phyloP scores from a whole-genome alignment of 805 yeast genomes.

The Nakazawaea populi region DNA sequence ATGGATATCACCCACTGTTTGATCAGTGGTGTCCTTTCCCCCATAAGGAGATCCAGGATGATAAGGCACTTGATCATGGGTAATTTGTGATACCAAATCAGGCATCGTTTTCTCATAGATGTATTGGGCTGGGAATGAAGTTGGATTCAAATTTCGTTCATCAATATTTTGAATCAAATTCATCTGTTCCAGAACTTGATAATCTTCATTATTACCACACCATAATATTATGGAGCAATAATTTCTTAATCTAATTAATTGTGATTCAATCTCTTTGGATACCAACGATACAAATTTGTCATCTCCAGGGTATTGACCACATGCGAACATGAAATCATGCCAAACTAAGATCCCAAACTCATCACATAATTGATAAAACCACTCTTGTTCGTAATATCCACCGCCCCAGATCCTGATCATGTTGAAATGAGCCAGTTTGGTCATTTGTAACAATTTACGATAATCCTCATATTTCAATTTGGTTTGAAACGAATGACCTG shows the following conservation, averaged over 20 bases:
- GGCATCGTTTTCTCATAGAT: conserved; percentile 37
- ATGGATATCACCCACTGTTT: conserved; percentile 42
- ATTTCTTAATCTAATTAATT: conserved; percentile 34
- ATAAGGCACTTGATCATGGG: conserved; percentile 25
- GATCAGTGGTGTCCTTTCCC: conserved; percentile 29
- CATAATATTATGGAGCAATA: conserved; percentile 32
- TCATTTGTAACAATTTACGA: conserved; percentile 27
- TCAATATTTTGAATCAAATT: conserved; percentile 24
- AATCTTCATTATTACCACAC: conserved; percentile 44
- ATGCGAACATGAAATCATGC: conserved; percentile 56
- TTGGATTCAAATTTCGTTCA: conserved; percentile 24
- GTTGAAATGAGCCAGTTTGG: conserved; percentile 31
- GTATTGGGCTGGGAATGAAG: conserved; percentile 36
- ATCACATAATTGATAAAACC: conserved; percentile 39
- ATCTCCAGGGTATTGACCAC: conserved; percentile 47
- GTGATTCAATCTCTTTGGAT: conserved; percentile 29
- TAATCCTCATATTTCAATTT: conserved; percentile 29
- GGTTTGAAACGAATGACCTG: conserved; percentile 35
- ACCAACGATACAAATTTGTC: conserved; percentile 29
- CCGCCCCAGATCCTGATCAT: conserved; percentile 48
- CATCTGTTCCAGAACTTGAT: conserved; percentile 35
- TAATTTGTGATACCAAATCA: conserved; percentile 19
- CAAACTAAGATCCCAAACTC: conserved; percentile 38
- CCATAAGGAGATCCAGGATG: conserved; percentile 48
- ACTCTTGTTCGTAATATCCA: conserved; percentile 37